Percentiles rank a stretch among this genome's conserved stretches.
These are phyloP conservation scores for Sporothrix humicola DNA, from an alignment of 2,329 filamentous ascomycete genomes.

Conservation along the genomic window DNA sequence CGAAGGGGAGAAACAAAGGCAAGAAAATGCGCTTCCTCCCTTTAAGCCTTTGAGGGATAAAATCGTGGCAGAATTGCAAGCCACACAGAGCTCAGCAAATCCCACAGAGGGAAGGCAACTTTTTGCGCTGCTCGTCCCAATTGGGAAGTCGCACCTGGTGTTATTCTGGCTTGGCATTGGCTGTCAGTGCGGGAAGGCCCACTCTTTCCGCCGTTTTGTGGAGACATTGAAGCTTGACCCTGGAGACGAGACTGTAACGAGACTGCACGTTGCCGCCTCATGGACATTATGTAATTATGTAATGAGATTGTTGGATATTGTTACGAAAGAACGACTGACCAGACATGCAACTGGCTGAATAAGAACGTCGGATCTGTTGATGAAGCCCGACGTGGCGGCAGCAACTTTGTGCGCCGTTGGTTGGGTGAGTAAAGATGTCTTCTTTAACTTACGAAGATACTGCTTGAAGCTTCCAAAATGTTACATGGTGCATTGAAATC, in stretches of 20 bases:
- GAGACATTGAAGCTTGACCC: not conserved
- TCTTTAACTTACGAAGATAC: not conserved
- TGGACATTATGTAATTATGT: not conserved
- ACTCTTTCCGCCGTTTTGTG: not conserved
- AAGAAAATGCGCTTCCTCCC: too few relatives aligned
- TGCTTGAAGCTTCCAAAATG: not conserved
- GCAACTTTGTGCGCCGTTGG: constrained; percentile 13
- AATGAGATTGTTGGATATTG: not conserved
- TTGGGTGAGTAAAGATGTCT: too few relatives aligned
- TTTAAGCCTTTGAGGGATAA: too few relatives aligned
- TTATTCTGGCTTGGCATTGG: not conserved
- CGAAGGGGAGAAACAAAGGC: not conserved
- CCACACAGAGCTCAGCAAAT: constrained; percentile 25
- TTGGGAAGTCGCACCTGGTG: not conserved
- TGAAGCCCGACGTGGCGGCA: not conserved
- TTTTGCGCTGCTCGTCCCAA: constrained; percentile 23
- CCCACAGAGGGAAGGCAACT: not conserved
- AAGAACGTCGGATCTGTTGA: not conserved
- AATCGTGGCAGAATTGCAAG: not conserved
- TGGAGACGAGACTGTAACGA: not conserved
- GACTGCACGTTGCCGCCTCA: not conserved
- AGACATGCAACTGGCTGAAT: not conserved
- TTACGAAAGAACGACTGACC: not conserved
- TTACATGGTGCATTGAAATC: not conserved
- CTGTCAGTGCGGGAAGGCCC: not conserved